phyloP scores from a whole-genome alignment of 2,329 filamentous ascomycete species.

The Pseudophaeomoniella oleicola region DNA sequence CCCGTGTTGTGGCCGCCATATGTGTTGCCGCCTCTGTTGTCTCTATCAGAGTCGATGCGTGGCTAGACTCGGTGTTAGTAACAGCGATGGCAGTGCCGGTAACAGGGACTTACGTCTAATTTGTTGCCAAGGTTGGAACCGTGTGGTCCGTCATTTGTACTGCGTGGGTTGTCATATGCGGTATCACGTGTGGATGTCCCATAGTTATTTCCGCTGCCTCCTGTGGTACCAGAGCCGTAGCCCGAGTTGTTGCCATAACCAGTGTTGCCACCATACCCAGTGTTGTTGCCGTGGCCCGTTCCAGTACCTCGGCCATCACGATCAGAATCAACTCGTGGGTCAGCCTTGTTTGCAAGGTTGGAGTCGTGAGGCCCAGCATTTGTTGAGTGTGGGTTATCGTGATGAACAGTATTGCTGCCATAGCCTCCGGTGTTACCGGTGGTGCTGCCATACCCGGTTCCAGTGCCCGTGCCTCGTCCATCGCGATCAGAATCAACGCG shows the following conservation, averaged over 20 bases:
- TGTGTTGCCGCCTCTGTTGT: background rate
- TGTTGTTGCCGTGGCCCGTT: no score
- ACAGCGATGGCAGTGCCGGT: no score
- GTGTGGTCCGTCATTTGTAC: slow-evolving; percentile 9
- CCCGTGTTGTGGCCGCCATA: background rate
- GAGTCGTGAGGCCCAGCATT: slow-evolving; percentile 11
- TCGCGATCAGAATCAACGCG: slow-evolving; percentile 12
- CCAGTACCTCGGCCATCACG: slow-evolving; percentile 2
- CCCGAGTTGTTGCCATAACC: background rate
- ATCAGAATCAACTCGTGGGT: slow-evolving; percentile 14
- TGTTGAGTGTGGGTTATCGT: background rate
- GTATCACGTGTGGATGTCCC: background rate
- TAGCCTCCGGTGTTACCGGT: background rate
- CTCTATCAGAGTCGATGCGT: background rate
- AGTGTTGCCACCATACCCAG: background rate
- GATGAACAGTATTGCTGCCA: background rate
- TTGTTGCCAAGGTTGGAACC: slow-evolving; percentile 13
- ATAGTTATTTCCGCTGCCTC: no score
- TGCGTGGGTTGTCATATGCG: background rate
- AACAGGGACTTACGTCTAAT: slow-evolving; percentile 9
- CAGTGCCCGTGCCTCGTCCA: slow-evolving; percentile 1
- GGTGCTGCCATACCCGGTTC: background rate
- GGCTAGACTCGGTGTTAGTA: no score
- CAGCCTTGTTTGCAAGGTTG: slow-evolving; percentile 13
- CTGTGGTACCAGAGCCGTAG: background rate